Evolutionary conservation across 2,329 filamentous ascomycete genomes (phyloP), one percentile per base, ranked within the genome.

Genomic region (Ambrosiella cleistominuta): DNA sequence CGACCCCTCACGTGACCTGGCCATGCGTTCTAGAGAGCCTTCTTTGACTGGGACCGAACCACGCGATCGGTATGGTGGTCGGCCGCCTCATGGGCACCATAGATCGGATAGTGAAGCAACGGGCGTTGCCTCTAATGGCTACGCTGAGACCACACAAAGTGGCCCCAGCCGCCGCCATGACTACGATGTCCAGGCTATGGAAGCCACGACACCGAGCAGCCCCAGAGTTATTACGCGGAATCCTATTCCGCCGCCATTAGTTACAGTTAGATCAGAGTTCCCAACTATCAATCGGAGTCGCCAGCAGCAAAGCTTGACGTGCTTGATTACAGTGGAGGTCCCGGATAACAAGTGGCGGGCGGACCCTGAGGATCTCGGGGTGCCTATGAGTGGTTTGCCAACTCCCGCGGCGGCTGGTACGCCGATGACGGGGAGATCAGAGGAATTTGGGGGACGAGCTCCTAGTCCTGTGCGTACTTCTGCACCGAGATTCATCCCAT

Each of bases 181-280:
- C 67, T 97, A 95, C 66, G 93, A 97, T 66, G 81, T 95, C 13
- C 91, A 97, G 68, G 89, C 90, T 2, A 95, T 96, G 88, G 91
- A 96, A 69, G 88, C 87, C 0, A 85, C 83, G 39, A 47, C 44
- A 13, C 76, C 94, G 15, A 79, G 80, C 62, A 89, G 82, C 69
- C 86, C 88, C 5, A 82, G 85, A 42, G 71, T 77, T 5, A 77
- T 85, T 17, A 77, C 82, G 8, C 86, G 85, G 65, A 95, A 95
- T 64, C 88, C 89, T 0, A 96, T 97, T 60, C 90, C 93, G 0
- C 75, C 89, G 5, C 93, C 93, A 0, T 86, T 81, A 0, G 89
- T 98, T n/a, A 95, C 88, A 0, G 86, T 98, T 53, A 86, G 91
- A 60, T 97, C 91, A 67, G 93, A 98, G 70, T 98, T 96, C 66